Conservation (phyloP, 345 rosid species). For the Gossypium turneri region DNA sequence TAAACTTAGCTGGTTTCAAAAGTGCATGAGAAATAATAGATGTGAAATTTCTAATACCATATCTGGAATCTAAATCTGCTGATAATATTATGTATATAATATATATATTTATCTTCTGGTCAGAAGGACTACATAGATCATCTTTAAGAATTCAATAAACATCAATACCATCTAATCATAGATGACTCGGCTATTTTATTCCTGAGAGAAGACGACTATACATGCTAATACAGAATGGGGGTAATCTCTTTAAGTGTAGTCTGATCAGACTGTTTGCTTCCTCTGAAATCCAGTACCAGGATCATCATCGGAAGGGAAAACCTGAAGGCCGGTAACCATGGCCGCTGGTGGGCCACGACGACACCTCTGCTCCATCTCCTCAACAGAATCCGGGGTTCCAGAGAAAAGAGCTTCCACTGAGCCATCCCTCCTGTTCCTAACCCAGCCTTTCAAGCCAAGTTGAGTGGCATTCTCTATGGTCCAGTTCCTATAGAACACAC, state of each 20-base stretch:
- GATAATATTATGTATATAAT: too few species aligned
- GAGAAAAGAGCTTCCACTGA: conserved; percentile 84
- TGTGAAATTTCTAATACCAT: too few species aligned
- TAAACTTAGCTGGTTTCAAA: too few species aligned
- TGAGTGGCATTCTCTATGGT: conserved; percentile 66
- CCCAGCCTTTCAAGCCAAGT: conserved; percentile 84
- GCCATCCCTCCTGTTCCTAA: conserved; percentile 80
- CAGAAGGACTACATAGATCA: background rate
- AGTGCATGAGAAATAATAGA: too few species aligned
- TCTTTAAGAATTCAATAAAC: background rate
- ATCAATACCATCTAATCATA: background rate
- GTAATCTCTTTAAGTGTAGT: background rate
- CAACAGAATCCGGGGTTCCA: conserved; percentile 53
- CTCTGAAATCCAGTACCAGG: conserved; percentile 62
- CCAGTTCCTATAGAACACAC: conserved; percentile 89
- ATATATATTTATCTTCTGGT: too few species aligned
- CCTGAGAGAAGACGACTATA: background rate
- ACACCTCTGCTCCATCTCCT: conserved; percentile 84
- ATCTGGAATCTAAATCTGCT: too few species aligned
- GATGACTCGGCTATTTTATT: background rate
- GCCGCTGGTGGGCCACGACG: conserved; percentile 83
- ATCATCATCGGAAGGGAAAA: conserved; percentile 61
- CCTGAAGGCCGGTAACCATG: conserved; percentile 64
- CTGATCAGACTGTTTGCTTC: conserved; percentile 56
- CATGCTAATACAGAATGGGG: conserved; percentile 9